Evolutionary conservation across 1,139 yeast genomes (phyloP).

Genomic region (Pichia sp.): DNA sequence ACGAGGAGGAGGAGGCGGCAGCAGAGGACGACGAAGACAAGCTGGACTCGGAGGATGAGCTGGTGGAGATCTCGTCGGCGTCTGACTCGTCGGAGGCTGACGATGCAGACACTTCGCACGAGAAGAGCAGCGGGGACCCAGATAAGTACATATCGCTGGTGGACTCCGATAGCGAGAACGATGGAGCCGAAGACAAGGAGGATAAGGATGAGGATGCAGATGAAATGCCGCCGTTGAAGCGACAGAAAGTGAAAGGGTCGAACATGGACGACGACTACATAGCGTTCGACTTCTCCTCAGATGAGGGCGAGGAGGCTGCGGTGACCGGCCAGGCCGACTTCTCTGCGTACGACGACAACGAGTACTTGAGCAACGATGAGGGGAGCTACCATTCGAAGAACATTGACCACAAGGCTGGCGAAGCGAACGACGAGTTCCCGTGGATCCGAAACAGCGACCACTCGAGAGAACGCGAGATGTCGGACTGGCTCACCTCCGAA

Average conservation of each 20-base stretch:
- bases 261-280: constrained; percentile 55
- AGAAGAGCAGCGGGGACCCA: neutral
- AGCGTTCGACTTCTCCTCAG: constrained; percentile 51
- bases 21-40: constrained; percentile 1
- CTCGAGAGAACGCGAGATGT: constrained; percentile 66
- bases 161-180: constrained; percentile 10
- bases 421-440: constrained; percentile 51
- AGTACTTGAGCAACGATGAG: constrained; percentile 33
- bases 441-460: constrained; percentile 80
- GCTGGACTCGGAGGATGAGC: neutral
- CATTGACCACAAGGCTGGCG: constrained; percentile 25
- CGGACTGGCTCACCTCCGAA: constrained; percentile 86
- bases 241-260: constrained; percentile 7
- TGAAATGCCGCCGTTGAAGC: constrained; percentile 12
- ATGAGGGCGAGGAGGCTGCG: constrained; percentile 20
- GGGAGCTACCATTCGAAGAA: constrained; percentile 27
- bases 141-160: constrained; percentile 7
- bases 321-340: constrained; percentile 22
- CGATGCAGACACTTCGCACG: neutral
- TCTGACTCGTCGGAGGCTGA: neutral
- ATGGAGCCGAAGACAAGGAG: constrained; percentile 1
- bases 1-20: constrained; percentile 4
- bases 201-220: constrained; percentile 6
- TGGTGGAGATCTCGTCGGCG: constrained; percentile 1
- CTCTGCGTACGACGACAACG: constrained; percentile 26